Evolutionary conservation across 176 grass and related monocot genomes (phyloP).

Genomic region (Musa troglodytarum): DNA sequence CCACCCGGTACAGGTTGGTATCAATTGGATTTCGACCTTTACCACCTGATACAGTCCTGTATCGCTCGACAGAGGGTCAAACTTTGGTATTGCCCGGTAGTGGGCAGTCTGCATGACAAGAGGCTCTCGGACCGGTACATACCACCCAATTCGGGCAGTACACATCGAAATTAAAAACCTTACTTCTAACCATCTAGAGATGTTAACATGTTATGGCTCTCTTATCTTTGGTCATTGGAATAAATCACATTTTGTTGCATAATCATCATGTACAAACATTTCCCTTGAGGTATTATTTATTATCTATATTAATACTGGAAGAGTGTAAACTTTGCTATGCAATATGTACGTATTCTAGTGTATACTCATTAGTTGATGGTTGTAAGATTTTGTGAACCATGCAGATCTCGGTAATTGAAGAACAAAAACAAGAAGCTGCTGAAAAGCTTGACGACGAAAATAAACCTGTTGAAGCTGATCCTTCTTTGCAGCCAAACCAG

Average conservation of each 20-base stretch:
- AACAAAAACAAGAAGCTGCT: conserved; percentile 16
- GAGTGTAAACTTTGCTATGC: not conserved
- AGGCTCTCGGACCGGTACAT: no score
- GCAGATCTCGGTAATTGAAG: conserved; percentile 19
- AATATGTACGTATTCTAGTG: not conserved
- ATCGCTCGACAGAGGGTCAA: no score
- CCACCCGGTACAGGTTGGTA: no score
- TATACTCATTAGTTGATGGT: not conserved
- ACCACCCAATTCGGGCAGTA: no score
- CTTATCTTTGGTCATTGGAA: not conserved
- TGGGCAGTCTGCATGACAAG: no score
- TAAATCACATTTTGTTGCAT: not conserved
- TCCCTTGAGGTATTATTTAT: not conserved
- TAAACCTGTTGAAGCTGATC: conserved; percentile 7
- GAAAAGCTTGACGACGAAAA: not conserved
- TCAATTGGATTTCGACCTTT: no score
- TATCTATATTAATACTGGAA: not conserved
- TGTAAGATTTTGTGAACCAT: conserved; percentile 2
- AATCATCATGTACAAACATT: not conserved
- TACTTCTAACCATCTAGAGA: no score
- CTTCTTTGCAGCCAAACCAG: not conserved
- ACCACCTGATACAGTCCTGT: no score
- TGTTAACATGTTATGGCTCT: not conserved
- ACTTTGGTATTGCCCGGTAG: no score
- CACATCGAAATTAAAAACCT: no score